Percentiles rank a stretch among this genome's conserved stretches.
These are phyloP conservation scores for Serendipita sp. DNA, from an alignment of 768 basidiomycete genomes.

Conservation along the genomic window DNA sequence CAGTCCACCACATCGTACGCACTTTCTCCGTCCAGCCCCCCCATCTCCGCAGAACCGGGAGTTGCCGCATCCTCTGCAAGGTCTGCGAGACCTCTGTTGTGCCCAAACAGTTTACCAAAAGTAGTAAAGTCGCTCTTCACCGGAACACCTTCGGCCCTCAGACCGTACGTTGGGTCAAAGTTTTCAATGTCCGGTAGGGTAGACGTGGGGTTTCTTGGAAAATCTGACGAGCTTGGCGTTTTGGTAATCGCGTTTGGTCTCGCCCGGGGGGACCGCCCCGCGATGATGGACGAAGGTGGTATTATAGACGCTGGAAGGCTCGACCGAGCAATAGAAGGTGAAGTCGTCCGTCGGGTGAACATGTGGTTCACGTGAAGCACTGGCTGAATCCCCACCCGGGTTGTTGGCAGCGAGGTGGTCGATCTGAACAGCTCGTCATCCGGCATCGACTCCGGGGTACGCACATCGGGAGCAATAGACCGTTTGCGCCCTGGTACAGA, in stretches of 20 bases:
- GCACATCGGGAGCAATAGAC: neutral
- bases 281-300: neutral
- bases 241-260: neutral
- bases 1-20: constrained; percentile 7
- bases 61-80: constrained; percentile 49
- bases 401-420: neutral
- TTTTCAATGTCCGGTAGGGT: constrained; percentile 57
- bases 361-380: neutral
- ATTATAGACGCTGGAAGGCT: neutral
- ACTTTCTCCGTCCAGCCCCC: constrained; percentile 14
- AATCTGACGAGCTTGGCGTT: neutral
- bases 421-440: neutral
- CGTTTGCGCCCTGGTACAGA: neutral
- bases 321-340: neutral
- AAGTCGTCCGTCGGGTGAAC: neutral
- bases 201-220: constrained; percentile 12
- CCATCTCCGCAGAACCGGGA: constrained; percentile 27
- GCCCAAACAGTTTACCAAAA: constrained; percentile 51
- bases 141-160: constrained; percentile 82
- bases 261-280: neutral
- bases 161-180: constrained; percentile 91
- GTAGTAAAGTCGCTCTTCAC: constrained; percentile 64
- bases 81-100: constrained; percentile 29
- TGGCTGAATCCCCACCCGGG: neutral
- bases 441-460: neutral